Percentiles rank a stretch among this genome's conserved stretches.
These are phyloP conservation scores for Trichoderma koningii DNA, from an alignment of 2,329 filamentous ascomycete genomes.

Conservation along the genomic window DNA sequence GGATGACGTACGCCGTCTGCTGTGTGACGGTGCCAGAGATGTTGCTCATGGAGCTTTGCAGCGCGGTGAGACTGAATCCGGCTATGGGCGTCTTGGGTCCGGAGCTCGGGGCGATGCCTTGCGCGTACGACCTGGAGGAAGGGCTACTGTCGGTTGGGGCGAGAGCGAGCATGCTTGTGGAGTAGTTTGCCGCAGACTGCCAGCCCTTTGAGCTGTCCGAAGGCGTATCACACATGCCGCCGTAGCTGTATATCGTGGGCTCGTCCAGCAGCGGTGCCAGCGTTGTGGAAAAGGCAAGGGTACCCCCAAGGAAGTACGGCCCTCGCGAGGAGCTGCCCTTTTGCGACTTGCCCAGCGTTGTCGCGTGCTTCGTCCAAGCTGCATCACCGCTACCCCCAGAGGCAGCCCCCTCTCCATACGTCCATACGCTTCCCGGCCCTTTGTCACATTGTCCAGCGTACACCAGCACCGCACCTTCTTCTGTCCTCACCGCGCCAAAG, in stretches of 20 bases:
- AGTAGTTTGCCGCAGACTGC: conserved; percentile 73
- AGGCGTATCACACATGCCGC: conserved; percentile 77
- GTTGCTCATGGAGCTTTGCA: conserved; percentile 71
- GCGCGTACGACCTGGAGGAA: conserved; percentile 36
- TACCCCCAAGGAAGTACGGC: conserved; percentile 55
- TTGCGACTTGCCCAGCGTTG: conserved; percentile 31
- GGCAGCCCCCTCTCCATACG: conserved; percentile 54
- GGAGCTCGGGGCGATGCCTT: conserved; percentile 46
- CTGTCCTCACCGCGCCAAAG: conserved; percentile 68
- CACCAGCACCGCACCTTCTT: conserved; percentile 69
- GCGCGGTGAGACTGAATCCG: conserved; percentile 78
- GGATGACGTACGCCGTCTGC: conserved; percentile 74
- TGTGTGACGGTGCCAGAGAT: conserved; percentile 66
- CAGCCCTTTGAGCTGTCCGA: conserved; percentile 53
- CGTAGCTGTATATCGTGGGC: conserved; percentile 72
- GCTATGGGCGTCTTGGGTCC: conserved; percentile 78
- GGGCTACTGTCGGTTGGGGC: conserved; percentile 44
- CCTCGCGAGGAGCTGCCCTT: conserved; percentile 32
- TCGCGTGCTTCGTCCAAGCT: conserved; percentile 37
- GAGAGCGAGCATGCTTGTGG: conserved; percentile 75
- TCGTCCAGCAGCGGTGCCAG: conserved; percentile 55
- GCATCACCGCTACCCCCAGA: conserved; percentile 30
- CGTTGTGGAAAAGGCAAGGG: conserved; percentile 68
- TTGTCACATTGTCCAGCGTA: conserved; percentile 72
- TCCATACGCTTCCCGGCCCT: conserved; percentile 65